Conservation (phyloP, 2,329 filamentous ascomycete species). For the Raffaelea arxii region DNA sequence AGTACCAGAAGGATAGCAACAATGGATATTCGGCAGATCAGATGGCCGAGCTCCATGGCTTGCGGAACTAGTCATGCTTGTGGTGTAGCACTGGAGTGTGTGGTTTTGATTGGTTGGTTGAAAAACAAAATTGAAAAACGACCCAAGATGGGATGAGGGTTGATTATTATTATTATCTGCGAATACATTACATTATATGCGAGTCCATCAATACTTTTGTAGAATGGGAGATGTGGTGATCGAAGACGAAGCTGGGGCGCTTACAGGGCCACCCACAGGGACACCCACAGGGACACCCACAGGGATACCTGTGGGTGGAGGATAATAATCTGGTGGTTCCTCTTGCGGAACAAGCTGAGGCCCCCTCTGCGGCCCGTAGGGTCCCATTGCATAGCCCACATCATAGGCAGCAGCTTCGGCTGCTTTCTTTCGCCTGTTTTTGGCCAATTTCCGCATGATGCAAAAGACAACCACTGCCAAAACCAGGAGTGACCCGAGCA, state of each 20-base stretch:
- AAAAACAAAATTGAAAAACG: too few species aligned
- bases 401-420: too few species aligned
- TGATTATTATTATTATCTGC: too few species aligned
- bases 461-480: too few species aligned
- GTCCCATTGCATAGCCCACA: too few species aligned
- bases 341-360: too few species aligned
- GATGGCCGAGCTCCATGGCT: neutral
- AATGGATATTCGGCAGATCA: neutral
- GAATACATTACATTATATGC: too few species aligned
- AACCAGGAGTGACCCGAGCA: too few species aligned
- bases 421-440: too few species aligned
- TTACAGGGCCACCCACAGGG: neutral
- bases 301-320: neutral
- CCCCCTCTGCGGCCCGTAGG: too few species aligned
- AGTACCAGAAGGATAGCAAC: neutral
- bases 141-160: too few species aligned
- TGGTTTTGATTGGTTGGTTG: neutral
- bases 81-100: neutral
- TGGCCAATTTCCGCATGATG: too few species aligned
- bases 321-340: neutral
- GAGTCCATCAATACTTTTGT: neutral
- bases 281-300: neutral
- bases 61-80: neutral
- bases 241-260: neutral
- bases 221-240: neutral